phyloP scores from a whole-genome alignment of 495 filamentous ascomycete genomes.

The Penicillium goetzii region DNA sequence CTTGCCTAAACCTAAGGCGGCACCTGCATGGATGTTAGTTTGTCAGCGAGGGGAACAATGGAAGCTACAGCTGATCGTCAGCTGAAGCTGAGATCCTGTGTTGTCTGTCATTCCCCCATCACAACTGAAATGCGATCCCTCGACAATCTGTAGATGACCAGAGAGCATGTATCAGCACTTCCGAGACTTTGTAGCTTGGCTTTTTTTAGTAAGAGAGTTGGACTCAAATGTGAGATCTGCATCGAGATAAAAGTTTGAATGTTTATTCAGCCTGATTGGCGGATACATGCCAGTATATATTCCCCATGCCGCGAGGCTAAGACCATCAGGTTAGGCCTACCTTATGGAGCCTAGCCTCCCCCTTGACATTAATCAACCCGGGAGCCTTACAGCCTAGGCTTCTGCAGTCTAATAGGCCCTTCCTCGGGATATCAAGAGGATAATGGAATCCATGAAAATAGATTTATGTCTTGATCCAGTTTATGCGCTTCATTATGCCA shows the following conservation, averaged over 20 bases:
- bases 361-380: background rate
- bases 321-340: too few species aligned
- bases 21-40: background rate
- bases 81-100: background rate
- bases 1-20: background rate
- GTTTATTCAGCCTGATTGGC: background rate
- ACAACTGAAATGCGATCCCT: background rate
- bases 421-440: background rate
- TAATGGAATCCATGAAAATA: background rate
- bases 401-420: background rate
- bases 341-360: background rate
- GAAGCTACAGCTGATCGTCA: background rate
- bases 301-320: background rate
- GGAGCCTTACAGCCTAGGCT: background rate
- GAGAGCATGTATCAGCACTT: background rate
- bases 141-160: background rate
- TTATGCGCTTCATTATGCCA: background rate
- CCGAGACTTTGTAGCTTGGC: background rate
- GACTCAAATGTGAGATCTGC: too few species aligned
- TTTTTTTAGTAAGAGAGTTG: background rate
- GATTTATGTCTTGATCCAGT: background rate
- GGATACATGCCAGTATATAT: background rate
- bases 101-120: too few species aligned
- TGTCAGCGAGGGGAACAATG: background rate
- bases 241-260: background rate